Evolutionary conservation across 495 filamentous ascomycete species (phyloP), one percentile per base, ranked within the genome.

Genomic region (Podospora conica): DNA sequence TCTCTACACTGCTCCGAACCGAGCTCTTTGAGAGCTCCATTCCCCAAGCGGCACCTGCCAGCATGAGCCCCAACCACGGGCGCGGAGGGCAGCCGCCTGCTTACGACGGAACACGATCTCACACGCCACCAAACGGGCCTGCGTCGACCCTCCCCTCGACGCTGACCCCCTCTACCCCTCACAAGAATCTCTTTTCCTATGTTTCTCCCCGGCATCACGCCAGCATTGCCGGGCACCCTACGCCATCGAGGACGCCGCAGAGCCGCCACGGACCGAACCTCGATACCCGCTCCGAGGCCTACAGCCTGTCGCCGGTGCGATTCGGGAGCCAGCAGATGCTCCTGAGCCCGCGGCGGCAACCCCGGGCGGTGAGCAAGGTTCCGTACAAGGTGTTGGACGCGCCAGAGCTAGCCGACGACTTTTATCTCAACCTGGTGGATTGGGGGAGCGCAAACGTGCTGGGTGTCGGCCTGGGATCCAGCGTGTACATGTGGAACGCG

Each of bases 401-500:
- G 0, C 95, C 95, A 15, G 95, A 98, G 67, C 76, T 98, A 18
- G 93, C 93, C 27, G 95, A 98, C 70, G 96, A 98, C 75, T 98
- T 97, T 75, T 98, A 98, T 70, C 79, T 98, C 29, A 98, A 98
- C 70, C 77, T 98, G 25, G 93, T 98, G 2, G 95, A 98, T 70
- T 98, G 95, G 95, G 95, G 96, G n/a, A 94, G 90, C 70, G 91
- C 88, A 68, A 95, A 97, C 77, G 87, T 96, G 23, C 78, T 98
- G 9, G 96, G 92, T 15, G 95, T 98, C 28, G 95, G 95, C 0
- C 78, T 98, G 55, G 93, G 92, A 20, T 91, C 88, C 28, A 94
- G 91, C 60, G 95, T 98, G n/a, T 98, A 97, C 73, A 95, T 98
- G 91, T 98, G 95, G 93, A 96, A 96, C 73, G 93, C 93, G 11